Base-by-base conservation (phyloP, 2,329 filamentous ascomycete species). In the Iodosphaeria phyllophila region DNA sequence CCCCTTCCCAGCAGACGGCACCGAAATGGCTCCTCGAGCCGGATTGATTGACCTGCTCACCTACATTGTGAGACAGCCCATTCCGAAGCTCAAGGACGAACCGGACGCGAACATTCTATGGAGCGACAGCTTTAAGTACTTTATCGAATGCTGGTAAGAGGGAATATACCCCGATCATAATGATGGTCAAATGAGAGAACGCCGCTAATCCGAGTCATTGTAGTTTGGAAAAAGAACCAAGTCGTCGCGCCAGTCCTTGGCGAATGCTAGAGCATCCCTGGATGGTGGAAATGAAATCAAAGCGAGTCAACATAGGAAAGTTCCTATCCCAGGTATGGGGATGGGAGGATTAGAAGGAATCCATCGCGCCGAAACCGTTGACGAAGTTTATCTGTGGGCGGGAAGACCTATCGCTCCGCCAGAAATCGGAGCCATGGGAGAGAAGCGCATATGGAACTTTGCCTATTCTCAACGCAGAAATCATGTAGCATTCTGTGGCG, bases 231-330 rank as follows among this genome's bases (percentile, higher is more conserved):
- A 98, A 98, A 54, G 82, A 93, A 39, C 74, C 80, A 12, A 65
- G 64, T 29, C 71, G 84, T 42, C 66, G 89, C 46, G 89, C 86
- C 16, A 92, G 79, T 30, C 89, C 89, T 8, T 98, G 89, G 89
- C 79, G 86, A 42, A 98, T 98, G 84, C 68, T 92, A 34, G 89
- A 98, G 46, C 89, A 98, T 53, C 89, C 89, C 2, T 98, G 89
- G 89, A 92, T 98, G 74, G 59, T 80, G 20, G 89, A 98, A 43
- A 95, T 95, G 80, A 76, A 75, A 42, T 64, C 70, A 27, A 95
- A 93, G 60, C 80, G 89, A 38, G 89, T 98, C 47, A 95, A 95
- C 52, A 95, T 98, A 84, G 71, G 71, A 35, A 78, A 83, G 42
- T 98, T 93, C 51, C 64, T 98, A 30, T 72, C 74, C 32, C 83